Base-by-base conservation (phyloP, 1,284 basidiomycete genomes). In the Sparassis latifolia region DNA sequence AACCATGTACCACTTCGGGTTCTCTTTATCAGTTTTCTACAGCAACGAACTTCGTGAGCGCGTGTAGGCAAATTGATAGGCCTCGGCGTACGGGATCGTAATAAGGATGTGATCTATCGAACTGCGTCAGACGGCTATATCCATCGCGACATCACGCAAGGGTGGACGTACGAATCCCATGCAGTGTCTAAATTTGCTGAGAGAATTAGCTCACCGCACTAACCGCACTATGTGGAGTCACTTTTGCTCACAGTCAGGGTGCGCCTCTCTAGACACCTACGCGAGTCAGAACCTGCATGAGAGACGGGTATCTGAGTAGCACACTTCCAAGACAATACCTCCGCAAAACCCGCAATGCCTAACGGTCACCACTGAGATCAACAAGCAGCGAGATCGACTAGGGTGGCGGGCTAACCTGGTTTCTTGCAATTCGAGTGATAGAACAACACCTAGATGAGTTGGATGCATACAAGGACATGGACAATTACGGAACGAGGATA, bases 1-100 rank as follows among this genome's bases (percentile, higher is more conserved):
- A 46, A 94, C 86, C 90, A 97, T 96, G 73, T 78, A 96, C 96
- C 96, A 98, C 59, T 81, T 91, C 1, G 95, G 95, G 6, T 79
- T 72, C 1, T 79, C 75, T 59, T 81, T 61, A 48, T 88, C 75
- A 0, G 92, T 82, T 80, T 95, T 96, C 77, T 89, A 57, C n/a
- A 40, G 10, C 20, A 42, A n/a, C 30, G n/a, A 33, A 10, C 27
- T 10, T 7, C 3, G 6, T 12, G 44, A 29, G n/a, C 29, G 31
- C 27, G 10, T n/a, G 20, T 20, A 20, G 20, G 20, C 20, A 20
- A 20, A 20, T 20, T 20, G 4, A 39, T 10, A 12, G 38, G 45
- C 5, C 44, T 28, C 29, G 43, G 62, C 78, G 57, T 63, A 88
- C 88, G 5, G 81, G 63, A 62, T 98, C 95, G 63, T 80, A 95